Percentiles rank a stretch among this genome's conserved stretches.
These are phyloP conservation scores for Pseudogymnoascus sp. DNA, from an alignment of 2,329 filamentous ascomycete species.

Conservation along the genomic window DNA sequence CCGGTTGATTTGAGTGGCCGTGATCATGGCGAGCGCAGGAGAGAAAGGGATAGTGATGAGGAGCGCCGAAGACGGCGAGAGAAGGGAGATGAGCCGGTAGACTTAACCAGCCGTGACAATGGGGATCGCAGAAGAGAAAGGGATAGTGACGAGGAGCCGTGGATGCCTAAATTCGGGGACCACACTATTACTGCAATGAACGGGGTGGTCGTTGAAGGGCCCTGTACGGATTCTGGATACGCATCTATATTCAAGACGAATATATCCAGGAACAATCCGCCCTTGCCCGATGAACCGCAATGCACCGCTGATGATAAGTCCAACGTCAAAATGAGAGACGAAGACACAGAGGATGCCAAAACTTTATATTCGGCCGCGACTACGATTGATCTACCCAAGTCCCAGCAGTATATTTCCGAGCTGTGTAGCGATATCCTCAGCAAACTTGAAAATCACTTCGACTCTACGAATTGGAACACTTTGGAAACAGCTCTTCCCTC, in stretches of 20 bases:
- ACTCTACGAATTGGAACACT: constrained; percentile 3
- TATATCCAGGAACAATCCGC: background rate
- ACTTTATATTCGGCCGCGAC: background rate
- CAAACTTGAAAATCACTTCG: constrained; percentile 1
- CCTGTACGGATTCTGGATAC: background rate
- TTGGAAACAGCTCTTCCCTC: constrained; percentile 7
- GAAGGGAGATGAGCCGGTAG: background rate
- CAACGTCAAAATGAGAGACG: background rate
- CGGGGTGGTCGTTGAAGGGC: background rate
- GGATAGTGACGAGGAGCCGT: background rate
- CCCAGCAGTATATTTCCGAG: constrained; percentile 10
- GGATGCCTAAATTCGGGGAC: too few species aligned
- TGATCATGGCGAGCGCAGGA: too few species aligned
- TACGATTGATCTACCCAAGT: background rate
- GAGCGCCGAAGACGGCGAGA: background rate
- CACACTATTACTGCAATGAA: background rate
- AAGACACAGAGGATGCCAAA: background rate
- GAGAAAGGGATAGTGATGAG: too few species aligned
- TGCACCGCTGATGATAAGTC: background rate
- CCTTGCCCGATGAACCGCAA: background rate
- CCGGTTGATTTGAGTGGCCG: too few species aligned
- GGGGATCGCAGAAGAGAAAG: background rate
- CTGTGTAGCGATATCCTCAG: constrained; percentile 9
- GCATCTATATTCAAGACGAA: background rate
- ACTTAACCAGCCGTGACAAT: background rate